A percentile compares a stretch with the other conserved stretches of the same genome.
phyloP scores from a whole-genome alignment of 805 yeast species.

The Saccharomycopsis javanensis region DNA sequence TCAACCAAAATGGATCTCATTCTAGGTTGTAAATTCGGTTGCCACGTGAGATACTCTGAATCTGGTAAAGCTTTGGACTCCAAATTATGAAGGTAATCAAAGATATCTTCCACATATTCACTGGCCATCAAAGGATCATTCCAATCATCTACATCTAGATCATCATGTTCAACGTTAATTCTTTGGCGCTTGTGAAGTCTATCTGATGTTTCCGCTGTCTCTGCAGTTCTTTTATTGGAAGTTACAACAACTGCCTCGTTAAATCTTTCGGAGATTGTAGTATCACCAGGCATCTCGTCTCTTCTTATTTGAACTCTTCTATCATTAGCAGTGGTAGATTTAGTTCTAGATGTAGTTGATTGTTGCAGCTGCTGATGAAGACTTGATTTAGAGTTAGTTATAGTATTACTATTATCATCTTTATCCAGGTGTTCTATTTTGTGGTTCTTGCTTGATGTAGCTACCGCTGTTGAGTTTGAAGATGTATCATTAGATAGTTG shows the following conservation, averaged over 20 bases:
- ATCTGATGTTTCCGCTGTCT: slow-evolving; percentile 1
- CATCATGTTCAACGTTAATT: slow-evolving; percentile 35
- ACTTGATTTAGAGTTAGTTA: neutral
- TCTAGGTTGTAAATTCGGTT: slow-evolving; percentile 61
- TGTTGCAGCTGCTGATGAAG: neutral
- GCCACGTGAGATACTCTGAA: slow-evolving; percentile 54
- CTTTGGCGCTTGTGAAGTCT: slow-evolving; percentile 5
- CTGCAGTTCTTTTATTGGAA: slow-evolving; percentile 21
- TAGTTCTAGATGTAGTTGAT: neutral
- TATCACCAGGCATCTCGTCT: slow-evolving; percentile 3
- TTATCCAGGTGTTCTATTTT: neutral
- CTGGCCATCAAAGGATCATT: slow-evolving; percentile 84
- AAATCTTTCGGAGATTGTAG: neutral
- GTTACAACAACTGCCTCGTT: neutral
- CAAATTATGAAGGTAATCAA: slow-evolving; percentile 62
- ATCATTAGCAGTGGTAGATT: neutral
- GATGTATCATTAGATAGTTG: neutral
- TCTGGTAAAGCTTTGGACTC: slow-evolving; percentile 69
- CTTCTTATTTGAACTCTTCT: slow-evolving; percentile 6
- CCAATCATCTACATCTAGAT: slow-evolving; percentile 57
- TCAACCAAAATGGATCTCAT: slow-evolving; percentile 86
- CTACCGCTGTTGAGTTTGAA: neutral
- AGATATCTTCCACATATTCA: slow-evolving; percentile 84
- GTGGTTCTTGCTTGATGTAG: neutral
- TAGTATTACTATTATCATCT: too few species aligned